Conservation (phyloP, 495 filamentous ascomycete genomes). For the Ramalina intermedia region DNA sequence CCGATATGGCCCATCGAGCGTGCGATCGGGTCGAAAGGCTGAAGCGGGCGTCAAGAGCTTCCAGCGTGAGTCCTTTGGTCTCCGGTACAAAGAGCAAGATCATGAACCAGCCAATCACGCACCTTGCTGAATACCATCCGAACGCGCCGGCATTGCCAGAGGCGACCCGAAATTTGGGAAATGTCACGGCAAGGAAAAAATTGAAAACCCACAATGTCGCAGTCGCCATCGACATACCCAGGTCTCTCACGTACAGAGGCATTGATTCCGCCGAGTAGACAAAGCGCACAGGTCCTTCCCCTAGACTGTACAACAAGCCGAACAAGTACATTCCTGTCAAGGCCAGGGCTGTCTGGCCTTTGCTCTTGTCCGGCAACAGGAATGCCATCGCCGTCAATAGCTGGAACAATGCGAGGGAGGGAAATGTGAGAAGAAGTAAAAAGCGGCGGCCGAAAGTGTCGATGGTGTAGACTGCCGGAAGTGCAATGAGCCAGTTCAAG, state of each 20-base stretch:
- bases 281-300: constrained; percentile 27
- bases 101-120: constrained; percentile 39
- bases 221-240: constrained; percentile 20
- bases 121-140: constrained; percentile 48
- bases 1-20: constrained; percentile 7
- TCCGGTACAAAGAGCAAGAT: constrained; percentile 43
- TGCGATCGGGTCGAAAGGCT: constrained; percentile 4
- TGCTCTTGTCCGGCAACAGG: constrained; percentile 26
- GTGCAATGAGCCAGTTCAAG: constrained; percentile 50
- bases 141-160: constrained; percentile 44
- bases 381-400: constrained; percentile 45
- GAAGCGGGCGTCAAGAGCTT: constrained; percentile 28
- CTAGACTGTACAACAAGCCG: constrained; percentile 39
- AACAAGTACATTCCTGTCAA: constrained; percentile 32
- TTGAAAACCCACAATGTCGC: constrained; percentile 31
- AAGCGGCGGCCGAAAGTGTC: constrained; percentile 50
- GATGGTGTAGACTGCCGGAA: constrained; percentile 55
- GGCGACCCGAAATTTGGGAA: constrained; percentile 31
- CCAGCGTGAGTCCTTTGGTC: constrained; percentile 41
- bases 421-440: constrained; percentile 51
- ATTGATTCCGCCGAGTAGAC: constrained; percentile 44
- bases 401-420: constrained; percentile 43
- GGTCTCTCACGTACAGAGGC: constrained; percentile 45
- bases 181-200: constrained; percentile 43
- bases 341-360: constrained; percentile 29